Evolutionary conservation across 805 yeast genomes (phyloP), one percentile per base, ranked within the genome.

Genomic region (Suhomyces sp.): DNA sequence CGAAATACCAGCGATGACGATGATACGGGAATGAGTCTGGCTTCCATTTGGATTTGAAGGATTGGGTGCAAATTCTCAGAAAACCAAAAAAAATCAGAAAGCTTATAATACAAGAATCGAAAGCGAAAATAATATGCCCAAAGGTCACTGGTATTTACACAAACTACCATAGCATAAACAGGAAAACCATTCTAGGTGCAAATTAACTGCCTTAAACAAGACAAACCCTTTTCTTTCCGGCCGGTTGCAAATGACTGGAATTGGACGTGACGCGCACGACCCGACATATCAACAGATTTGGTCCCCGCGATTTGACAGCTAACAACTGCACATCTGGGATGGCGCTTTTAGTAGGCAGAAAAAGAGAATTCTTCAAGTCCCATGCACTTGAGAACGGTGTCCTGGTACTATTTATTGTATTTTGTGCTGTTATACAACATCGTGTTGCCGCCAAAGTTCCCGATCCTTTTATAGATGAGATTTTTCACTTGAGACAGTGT

Each of bases 401-500:
- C 4, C 43, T 21, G 27, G 8, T 46, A 9, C 22, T 44, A 6
- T 48, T 52, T 50, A 50, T 60, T 15, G 47, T 41, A 2, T 48
- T 57, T 12, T 52, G 63, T 35, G 51, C 55, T 5, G 24, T 53
- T 4, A 50, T 60, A 4, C 57, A 57, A 27, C 50, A 54, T 4
- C 19, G 41, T 13, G 44, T 52, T 17, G 33, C 63, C 51, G 22
- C 37, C 3, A 53, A 51, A n/a, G 68, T 69, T 35, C 52, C 54
- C 25, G 51, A 57, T n/a, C 71, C 74, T 2, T 75, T 71, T 59
- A 78, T 82, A 62, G 97, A 94, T 71, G 99, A 94, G 67, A 75
- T 81, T 10, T 93, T 93, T 69, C 99, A 94, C 64, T 76, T 89
- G 20, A 82, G 84, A 6, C 98, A 94, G 73, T 84, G 96, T 6